Evolutionary conservation across 352 stramenopile species (phyloP), one percentile per base, ranked within the genome.

Genomic region (Globisporangium abappressorium): DNA sequence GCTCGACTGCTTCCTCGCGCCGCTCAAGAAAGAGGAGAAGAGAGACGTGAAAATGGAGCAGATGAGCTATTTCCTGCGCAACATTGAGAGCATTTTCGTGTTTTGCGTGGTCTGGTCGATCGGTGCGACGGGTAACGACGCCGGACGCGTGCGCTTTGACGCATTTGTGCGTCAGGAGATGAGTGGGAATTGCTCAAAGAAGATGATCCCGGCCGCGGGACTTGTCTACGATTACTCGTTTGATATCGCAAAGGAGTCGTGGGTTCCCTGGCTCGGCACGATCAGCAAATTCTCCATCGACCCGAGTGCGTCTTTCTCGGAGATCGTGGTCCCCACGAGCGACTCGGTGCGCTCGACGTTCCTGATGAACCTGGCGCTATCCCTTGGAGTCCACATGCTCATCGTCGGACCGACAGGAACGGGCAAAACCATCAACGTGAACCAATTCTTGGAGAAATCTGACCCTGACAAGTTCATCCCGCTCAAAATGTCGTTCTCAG

Each of bases 381-480:
- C 79, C 2, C 70, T 91, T 62, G 80, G 81, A 18, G 90, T 97
- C 14, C 93, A 98, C 69, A 85, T 98, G 68, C 78, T 98, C 0
- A 96, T 98, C 64, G 90, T 96, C n/a, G 95, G 94, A 3, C 91
- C 93, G 1, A 98, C 95, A 0, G 95, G 95, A 0, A 98, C 95
- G 5, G 95, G 95, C 30, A 98, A 98, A 66, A 98, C 94, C 0
- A 89, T 98, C 34, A 98, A 98, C 64, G 93, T 98, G 43, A 95
- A 92, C 69, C 84, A 96, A 56, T 95, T 98, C 63, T 76, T 98
- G 5, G 89, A 96, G 65, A 89, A 89, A 33, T 89, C 81, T 2
- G 78, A 97, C 53, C 79, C 87, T 0, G 91, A 98, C 60, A 95
- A 93, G 63, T 98, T 91, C 58, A 89, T 98, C 26, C 95, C 94